Conservation (phyloP, 2,329 filamentous ascomycete species). For the Monosporascus sp. region DNA sequence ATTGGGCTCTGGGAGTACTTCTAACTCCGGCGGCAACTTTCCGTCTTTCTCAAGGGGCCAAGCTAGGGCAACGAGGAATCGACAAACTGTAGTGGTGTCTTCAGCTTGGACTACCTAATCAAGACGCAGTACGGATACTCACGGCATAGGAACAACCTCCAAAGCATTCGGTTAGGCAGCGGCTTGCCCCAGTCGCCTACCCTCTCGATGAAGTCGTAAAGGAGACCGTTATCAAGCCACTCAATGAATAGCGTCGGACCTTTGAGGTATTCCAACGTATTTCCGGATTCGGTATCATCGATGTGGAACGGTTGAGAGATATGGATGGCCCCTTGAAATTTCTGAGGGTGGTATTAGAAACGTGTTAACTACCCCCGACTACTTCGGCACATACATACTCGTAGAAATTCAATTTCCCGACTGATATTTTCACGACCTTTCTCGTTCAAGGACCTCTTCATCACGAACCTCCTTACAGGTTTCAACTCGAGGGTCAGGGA, state of each 20-base stretch:
- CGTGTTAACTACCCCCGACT: background rate
- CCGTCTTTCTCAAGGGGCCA: constrained; percentile 6
- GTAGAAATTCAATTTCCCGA: constrained; percentile 8
- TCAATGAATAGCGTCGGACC: constrained; percentile 13
- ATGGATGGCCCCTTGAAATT: constrained; percentile 12
- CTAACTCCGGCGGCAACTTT: background rate
- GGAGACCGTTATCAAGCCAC: constrained; percentile 15
- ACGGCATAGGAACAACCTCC: constrained; percentile 18
- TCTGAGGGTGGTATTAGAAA: constrained; percentile 1
- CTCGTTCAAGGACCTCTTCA: constrained; percentile 10
- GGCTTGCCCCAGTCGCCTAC: constrained; percentile 7
- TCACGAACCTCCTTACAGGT: constrained; percentile 7
- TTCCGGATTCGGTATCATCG: background rate
- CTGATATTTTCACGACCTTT: constrained; percentile 3
- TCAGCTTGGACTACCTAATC: background rate
- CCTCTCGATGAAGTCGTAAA: constrained; percentile 9
- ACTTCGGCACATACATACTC: constrained; percentile 2
- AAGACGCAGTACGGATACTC: background rate
- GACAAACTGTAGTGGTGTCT: constrained; percentile 8
- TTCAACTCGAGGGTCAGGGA: background rate
- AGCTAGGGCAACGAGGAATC: constrained; percentile 14
- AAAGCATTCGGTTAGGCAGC: constrained; percentile 18
- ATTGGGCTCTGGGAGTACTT: constrained; percentile 6
- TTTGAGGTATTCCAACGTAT: background rate
- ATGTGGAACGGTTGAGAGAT: constrained; percentile 11